Conservation (phyloP, 148 eudicot genomes). For the Spergularia bocconei region DNA sequence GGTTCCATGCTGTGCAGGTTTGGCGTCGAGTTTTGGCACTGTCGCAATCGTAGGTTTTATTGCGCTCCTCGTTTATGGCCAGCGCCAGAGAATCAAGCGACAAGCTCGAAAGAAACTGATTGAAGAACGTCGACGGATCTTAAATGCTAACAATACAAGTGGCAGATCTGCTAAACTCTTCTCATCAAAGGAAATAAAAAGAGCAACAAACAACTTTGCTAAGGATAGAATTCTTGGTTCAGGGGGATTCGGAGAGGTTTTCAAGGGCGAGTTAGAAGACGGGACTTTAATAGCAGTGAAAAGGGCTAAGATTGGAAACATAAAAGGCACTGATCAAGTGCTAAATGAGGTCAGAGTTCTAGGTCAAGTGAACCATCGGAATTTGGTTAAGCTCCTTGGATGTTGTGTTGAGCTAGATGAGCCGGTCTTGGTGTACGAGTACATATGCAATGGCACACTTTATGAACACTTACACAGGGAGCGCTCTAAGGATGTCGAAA, state of each 20-base stretch:
- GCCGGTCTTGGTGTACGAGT: constrained; percentile 53
- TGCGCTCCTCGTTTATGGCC: constrained; percentile 32
- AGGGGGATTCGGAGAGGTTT: constrained; percentile 65
- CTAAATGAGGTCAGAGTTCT: constrained; percentile 62
- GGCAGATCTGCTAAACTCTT: constrained; percentile 54
- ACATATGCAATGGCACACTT: constrained; percentile 51
- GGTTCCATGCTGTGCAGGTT: constrained; percentile 14
- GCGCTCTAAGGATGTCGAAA: constrained; percentile 1
- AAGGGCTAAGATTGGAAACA: constrained; percentile 53
- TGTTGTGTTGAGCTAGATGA: constrained; percentile 55
- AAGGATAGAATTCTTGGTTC: constrained; percentile 45
- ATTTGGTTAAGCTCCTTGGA: constrained; percentile 50
- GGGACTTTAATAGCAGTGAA: constrained; percentile 55
- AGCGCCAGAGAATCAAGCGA: constrained; percentile 22
- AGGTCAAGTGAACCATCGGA: constrained; percentile 59
- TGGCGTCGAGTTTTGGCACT: constrained; percentile 20
- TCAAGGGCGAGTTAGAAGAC: constrained; percentile 45
- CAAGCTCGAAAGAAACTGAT: constrained; percentile 29
- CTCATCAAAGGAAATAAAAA: constrained; percentile 45
- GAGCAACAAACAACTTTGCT: constrained; percentile 45
- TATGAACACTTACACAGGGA: constrained; percentile 41
- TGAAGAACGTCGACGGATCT: constrained; percentile 43
- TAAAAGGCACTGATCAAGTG: constrained; percentile 49
- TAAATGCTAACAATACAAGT: constrained; percentile 40
- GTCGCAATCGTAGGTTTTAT: constrained; percentile 23